Base-by-base conservation (phyloP, 2,329 filamentous ascomycete species). In the Stemphylium beticola region DNA sequence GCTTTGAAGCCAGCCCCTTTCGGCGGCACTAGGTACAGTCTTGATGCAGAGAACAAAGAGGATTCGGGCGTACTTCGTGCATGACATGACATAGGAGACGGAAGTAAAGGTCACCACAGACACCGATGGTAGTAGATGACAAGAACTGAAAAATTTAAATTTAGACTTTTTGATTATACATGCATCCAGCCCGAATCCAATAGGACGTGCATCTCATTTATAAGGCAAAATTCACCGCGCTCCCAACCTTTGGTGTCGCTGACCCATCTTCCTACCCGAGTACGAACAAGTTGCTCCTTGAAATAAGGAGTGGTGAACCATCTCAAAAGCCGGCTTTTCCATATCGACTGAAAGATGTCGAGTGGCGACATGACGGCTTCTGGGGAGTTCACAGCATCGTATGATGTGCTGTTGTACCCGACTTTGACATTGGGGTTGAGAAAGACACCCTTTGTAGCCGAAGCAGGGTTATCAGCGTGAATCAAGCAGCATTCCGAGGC, bases 401-500 rank as follows among this genome's bases (percentile, higher is more conserved):
- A 75, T 1, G 67, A 65, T 4, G 61, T 52, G 17, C 49, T 69
- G 58, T 79, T 85, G 67, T 91, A 91, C 2, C 82, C 87, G 4
- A 91, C 88, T 8, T 87, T 80, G 10, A 91, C 88, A 11, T 82
- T 81, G 1, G 88, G 87, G 69, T 92, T 92, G 34, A 91, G 68
- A 71, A 81, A 91, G 5, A 91, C 84, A 44, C 88, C 86, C 49
- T 78, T 73, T 6, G 54, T 62, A 1, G 49, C 67, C 4, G 81
- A 81, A 4, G 86, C 74, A 1, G 83, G 84, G 63, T 91, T 91
- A 66, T 91, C 89, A 2, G 85, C 84, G 68, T 91, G 89, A 49
- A 91, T 86, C 47, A 93, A 82, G 73, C 90, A 93, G 77, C 89
- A 92, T 74, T 93, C 90, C 12, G 86, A 89, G n/a, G 82, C 90